Conservation (phyloP, 192 early-diverging fungal species). For the Piromyces finnis region DNA sequence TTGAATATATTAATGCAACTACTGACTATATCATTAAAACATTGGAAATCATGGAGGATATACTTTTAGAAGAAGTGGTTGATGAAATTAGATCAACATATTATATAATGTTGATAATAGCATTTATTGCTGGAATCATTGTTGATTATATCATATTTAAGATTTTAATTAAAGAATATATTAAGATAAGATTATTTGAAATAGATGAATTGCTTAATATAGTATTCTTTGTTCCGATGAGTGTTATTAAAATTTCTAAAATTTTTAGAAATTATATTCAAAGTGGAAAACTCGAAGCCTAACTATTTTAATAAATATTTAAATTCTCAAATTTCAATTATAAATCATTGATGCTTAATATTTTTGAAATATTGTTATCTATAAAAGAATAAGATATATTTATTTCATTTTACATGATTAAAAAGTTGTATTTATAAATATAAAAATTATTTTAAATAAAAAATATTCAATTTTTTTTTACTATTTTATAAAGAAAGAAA, state of each 20-base stretch:
- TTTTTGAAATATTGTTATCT: too few relatives aligned
- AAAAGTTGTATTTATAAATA: too few relatives aligned
- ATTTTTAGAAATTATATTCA: not conserved
- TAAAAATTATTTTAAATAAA: too few relatives aligned
- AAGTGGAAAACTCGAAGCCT: not conserved
- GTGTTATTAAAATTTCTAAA: not conserved
- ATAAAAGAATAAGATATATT: too few relatives aligned
- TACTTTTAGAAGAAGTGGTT: not conserved
- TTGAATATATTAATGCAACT: not conserved
- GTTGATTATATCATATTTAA: not conserved
- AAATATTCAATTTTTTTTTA: too few relatives aligned
- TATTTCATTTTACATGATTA: too few relatives aligned
- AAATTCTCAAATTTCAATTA: too few relatives aligned
- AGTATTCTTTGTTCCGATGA: not conserved
- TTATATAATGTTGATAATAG: not conserved
- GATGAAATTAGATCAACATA: not conserved
- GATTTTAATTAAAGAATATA: not conserved
- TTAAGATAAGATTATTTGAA: not conserved
- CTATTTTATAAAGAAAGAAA: too few relatives aligned
- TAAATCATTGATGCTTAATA: too few relatives aligned
- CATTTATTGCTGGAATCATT: not conserved
- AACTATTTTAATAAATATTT: too few relatives aligned
- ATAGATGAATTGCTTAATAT: not conserved
- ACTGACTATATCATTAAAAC: not conserved
- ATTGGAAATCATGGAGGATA: not conserved